Base-by-base conservation (phyloP, 2,329 filamentous ascomycete species). In the Botrytis paeoniae region DNA sequence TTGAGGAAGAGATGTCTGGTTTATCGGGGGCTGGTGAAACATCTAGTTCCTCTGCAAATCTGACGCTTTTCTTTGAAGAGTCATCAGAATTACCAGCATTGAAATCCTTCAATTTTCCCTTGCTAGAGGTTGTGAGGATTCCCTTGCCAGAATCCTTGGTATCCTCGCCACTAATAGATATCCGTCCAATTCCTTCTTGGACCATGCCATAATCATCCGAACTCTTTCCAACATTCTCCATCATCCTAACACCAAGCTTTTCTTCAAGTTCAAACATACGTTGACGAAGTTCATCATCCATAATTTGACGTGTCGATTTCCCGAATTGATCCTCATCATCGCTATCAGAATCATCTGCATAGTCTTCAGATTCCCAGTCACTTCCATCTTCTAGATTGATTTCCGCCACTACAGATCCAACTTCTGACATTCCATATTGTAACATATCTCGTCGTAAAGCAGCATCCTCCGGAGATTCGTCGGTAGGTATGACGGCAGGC, bases 381-480 rank as follows among this genome's bases (percentile, higher is more conserved):
- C 82, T 82, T 4, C 86, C 88, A 74, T 95, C 91, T 75, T 97
- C 93, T 2, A 98, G 82, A 73, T 97, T 89, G 63, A 99, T 87
- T 82, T 98, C 94, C 25, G 96, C 96, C 25, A 99, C 96, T 4
- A 99, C 93, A 54, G 93, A 90, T 6, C 94, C 94, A 73, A 99
- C 91, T 81, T 98, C 95, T 62, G 92, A 91, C 82, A 97, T 85
- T 75, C 93, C 91, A 80, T 98, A 99, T 75, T 93, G 88, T 12
- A 98, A 86, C 95, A 99, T 98, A 79, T 98, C 91, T 73, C 91
- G 89, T 9, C 96, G 91, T 37, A 97, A 82, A 45, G 87, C 87
- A 6, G 94, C 92, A 75, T 98, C 95, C 76, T 97, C 94, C 20
- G 88, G 85, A 0, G 91, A 89, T 78, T 99, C 96, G 69, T 92